Base-by-base conservation (phyloP, 108 stramenopile species). In the Skeletonema menzelii region DNA sequence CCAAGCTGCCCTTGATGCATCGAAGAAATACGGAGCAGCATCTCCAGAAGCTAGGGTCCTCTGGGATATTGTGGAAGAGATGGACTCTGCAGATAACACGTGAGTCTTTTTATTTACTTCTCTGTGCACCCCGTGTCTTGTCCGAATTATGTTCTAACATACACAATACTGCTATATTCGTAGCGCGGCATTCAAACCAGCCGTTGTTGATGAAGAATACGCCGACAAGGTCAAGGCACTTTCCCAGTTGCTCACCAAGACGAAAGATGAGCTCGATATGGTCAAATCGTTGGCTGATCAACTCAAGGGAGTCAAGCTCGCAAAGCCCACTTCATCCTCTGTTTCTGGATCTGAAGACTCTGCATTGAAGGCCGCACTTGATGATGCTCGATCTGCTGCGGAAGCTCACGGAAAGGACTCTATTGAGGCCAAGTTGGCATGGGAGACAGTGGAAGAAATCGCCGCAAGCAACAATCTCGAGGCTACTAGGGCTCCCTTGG, bases 31-130 rank as follows among this genome's bases (percentile, higher is more conserved):
- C 59, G 90, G 93, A 49, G 59, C 84, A 0, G 68, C 77, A 12
- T 87, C 85, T 12, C 47, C 61, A 11, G 89, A 94, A 67, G 93
- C 93, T 17, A 73, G 79, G 47, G 66, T 91, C 46, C 87, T 87
- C n/a, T 94, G 93, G 93, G 93, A 94, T 35, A 74, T 76, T 27
- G 90, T 94, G 13, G 93, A 94, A 70, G 93, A 94, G 77, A 68
- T 94, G 58, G 63, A 85, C 59, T 84, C 93, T 20, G 65, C 71
- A 56, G 90, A 91, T 73, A 91, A 88, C 71, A 85, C 82, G 88
- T 89, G 62, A 72, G 85, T 73, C 24, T 2, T 2, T 5, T 13
- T n/a, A 19, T n/a, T 13, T 12, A 59, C 19, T 27, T 42, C 42
- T 13, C 13, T 14, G 11, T 27, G 27, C 13, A 59, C 10, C n/a